Conservation (phyloP, 2,329 filamentous ascomycete species). For the Zasmidium cellare region DNA sequence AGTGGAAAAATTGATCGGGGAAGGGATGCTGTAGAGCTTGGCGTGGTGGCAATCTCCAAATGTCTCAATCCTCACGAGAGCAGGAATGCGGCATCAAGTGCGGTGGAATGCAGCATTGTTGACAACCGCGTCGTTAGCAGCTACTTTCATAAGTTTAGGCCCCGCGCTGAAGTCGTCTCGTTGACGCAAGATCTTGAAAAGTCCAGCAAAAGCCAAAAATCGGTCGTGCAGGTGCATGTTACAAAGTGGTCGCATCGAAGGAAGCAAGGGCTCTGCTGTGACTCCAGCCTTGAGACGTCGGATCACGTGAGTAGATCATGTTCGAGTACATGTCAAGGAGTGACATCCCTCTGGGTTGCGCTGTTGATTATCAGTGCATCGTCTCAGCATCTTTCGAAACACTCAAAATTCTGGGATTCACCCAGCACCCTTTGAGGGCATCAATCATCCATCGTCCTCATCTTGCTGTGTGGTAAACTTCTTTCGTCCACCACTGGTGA, state of each 20-base stretch:
- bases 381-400: not conserved
- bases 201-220: conserved; percentile 10
- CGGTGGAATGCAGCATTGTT: conserved; percentile 32
- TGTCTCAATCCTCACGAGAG: conserved; percentile 23
- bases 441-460: conserved; percentile 19
- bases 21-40: conserved; percentile 30
- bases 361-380: not conserved
- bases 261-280: conserved; percentile 22
- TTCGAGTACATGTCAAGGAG: not conserved
- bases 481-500: conserved; percentile 78
- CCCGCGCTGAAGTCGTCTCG: not conserved
- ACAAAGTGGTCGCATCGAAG: conserved; percentile 20
- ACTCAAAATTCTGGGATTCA: not conserved
- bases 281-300: not conserved
- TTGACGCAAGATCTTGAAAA: conserved; percentile 13
- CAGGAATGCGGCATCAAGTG: conserved; percentile 27
- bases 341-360: not conserved
- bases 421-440: not conserved
- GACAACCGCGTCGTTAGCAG: conserved; percentile 12
- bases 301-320: not conserved
- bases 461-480: conserved; percentile 64
- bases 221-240: conserved; percentile 21
- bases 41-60: conserved; percentile 29
- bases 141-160: not conserved
- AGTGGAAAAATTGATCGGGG: conserved; percentile 20